Evolutionary conservation across 2,329 filamentous ascomycete genomes (phyloP).

Genomic region (Thermochaetoides dissita): DNA sequence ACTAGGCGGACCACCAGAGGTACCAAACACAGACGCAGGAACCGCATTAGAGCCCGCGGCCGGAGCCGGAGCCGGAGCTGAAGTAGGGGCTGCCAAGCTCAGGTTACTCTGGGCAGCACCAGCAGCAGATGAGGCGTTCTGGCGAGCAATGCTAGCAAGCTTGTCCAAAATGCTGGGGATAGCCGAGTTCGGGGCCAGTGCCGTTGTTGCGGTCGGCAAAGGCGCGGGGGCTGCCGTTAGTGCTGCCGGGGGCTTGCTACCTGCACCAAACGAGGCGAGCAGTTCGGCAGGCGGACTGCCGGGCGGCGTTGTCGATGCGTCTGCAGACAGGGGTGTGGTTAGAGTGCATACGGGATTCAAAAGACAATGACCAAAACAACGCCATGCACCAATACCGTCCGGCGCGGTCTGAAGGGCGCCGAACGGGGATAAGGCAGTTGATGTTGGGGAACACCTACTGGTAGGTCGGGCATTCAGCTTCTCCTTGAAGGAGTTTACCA

Average conservation of each 20-base stretch:
- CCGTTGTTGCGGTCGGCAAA: neutral
- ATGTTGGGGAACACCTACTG: conserved; percentile 41
- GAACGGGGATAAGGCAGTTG: neutral
- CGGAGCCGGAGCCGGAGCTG: conserved; percentile 19
- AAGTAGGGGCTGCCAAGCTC: conserved; percentile 30
- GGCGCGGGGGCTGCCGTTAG: conserved; percentile 20
- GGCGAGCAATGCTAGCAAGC: conserved; percentile 66
- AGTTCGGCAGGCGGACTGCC: conserved; percentile 42
- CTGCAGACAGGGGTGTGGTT: conserved; percentile 32
- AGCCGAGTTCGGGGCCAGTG: conserved; percentile 27
- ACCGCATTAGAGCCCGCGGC: conserved; percentile 15
- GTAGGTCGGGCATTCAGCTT: conserved; percentile 51
- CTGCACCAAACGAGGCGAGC: conserved; percentile 23
- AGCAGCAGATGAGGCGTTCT: conserved; percentile 40
- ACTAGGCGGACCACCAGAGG: conserved; percentile 12
- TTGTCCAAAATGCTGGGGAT: conserved; percentile 57
- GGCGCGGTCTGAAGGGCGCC: neutral
- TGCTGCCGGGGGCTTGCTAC: conserved; percentile 15
- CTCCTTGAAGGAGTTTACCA: conserved; percentile 72
- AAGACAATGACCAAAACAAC: too few species aligned
- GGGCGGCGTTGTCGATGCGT: conserved; percentile 56
- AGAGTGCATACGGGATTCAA: conserved; percentile 18
- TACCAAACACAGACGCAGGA: conserved; percentile 10
- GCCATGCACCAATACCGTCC: too few species aligned
- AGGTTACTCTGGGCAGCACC: conserved; percentile 24